phyloP scores from a whole-genome alignment of 148 eudicot species.

The Camellia lanceoleosa region DNA sequence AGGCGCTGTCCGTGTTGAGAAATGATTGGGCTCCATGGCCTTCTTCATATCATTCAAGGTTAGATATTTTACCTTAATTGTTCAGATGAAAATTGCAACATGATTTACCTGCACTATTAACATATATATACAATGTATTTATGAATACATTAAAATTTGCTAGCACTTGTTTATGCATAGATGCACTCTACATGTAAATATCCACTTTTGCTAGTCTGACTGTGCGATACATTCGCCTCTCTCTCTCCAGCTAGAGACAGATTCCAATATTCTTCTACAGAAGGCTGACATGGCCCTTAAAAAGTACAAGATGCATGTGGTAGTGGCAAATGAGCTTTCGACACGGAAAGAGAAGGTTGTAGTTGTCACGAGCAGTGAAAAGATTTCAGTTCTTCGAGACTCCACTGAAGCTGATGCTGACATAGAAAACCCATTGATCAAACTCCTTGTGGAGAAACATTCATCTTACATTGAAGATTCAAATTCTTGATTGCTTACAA shows the following conservation, averaged over 20 bases:
- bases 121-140: background rate
- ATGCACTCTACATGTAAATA: background rate
- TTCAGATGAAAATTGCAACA: background rate
- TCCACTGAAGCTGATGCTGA: constrained; percentile 46
- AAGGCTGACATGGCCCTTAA: constrained; percentile 77
- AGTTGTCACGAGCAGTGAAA: constrained; percentile 53
- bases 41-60: constrained; percentile 96
- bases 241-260: constrained; percentile 69
- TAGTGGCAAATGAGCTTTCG: constrained; percentile 88
- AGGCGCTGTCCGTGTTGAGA: constrained; percentile 89
- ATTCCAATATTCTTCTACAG: constrained; percentile 65
- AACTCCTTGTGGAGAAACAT: constrained; percentile 71
- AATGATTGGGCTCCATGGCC: constrained; percentile 80
- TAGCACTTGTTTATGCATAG: too few species aligned
- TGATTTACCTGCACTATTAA: too few species aligned
- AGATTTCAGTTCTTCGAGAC: constrained; percentile 58
- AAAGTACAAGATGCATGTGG: constrained; percentile 85
- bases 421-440: constrained; percentile 70
- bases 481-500: constrained; percentile 7
- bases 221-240: too few species aligned
- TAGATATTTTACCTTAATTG: constrained; percentile 2
- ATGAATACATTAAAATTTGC: background rate
- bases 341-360: constrained; percentile 89
- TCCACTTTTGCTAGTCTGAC: too few species aligned
- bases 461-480: constrained; percentile 41